Evolutionary conservation across 805 yeast species (phyloP).

Genomic region (Lachancea sp.): DNA sequence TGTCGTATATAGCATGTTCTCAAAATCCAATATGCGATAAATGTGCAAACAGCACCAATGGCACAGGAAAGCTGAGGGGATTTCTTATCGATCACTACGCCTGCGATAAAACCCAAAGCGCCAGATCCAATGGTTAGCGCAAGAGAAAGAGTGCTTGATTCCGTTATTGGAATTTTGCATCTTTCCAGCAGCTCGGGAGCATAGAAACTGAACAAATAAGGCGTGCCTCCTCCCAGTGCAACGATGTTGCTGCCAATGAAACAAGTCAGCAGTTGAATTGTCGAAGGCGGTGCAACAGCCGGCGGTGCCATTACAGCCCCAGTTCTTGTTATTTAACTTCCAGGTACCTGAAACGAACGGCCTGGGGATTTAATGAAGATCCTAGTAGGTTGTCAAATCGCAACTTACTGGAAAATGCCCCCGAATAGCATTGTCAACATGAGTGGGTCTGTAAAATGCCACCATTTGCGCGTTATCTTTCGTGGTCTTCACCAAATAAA

Average conservation of each 20-base stretch:
- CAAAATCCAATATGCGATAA: conserved; percentile 48
- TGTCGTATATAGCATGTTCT: conserved; percentile 40
- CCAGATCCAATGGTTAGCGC: conserved; percentile 60
- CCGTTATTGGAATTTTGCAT: conserved; percentile 51
- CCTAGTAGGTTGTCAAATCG: not conserved
- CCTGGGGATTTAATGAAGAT: no score
- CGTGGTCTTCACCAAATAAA: not conserved
- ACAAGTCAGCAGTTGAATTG: conserved; percentile 16
- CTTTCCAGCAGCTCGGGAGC: conserved; percentile 61
- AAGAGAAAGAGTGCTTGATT: conserved; percentile 59
- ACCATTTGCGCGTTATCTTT: no score
- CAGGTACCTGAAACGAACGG: no score
- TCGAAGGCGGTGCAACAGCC: conserved; percentile 13
- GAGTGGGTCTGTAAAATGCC: no score
- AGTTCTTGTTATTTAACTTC: no score
- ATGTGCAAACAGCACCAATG: conserved; percentile 50
- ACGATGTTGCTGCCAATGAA: conserved; percentile 38
- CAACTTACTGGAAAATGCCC: no score
- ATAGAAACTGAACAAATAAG: conserved; percentile 67
- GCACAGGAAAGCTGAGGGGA: conserved; percentile 52
- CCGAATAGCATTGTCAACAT: no score
- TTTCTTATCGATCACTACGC: conserved; percentile 53
- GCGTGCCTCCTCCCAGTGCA: conserved; percentile 67
- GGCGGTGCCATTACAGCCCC: conserved; percentile 2
- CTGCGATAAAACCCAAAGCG: conserved; percentile 65